Conservation (phyloP, 106 monocot genomes). For the Alisma plantagoaquatica region DNA sequence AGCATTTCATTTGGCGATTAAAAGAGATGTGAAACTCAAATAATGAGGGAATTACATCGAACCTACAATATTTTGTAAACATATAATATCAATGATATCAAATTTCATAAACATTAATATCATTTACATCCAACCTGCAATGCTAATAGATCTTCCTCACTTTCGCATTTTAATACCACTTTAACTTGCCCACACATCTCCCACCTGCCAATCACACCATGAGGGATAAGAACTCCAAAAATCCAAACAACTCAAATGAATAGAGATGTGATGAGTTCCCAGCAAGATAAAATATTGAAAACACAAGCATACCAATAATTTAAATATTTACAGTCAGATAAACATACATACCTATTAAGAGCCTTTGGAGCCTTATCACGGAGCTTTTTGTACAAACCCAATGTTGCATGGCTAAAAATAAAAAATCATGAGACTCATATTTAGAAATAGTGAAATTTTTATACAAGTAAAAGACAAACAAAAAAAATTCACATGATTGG, state of each 20-base stretch:
- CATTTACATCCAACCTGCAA: too few species aligned
- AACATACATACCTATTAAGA: conserved; percentile 54
- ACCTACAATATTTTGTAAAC: too few species aligned
- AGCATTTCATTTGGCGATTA: too few species aligned
- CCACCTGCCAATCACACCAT: conserved; percentile 47
- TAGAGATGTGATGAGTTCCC: background rate
- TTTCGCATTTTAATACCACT: conserved; percentile 89
- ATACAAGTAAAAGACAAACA: background rate
- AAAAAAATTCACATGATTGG: too few species aligned
- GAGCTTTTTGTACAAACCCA: conserved; percentile 93
- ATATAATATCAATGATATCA: too few species aligned
- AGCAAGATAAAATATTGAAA: too few species aligned
- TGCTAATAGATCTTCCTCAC: conserved; percentile 90
- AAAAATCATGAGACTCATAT: background rate
- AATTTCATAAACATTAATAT: too few species aligned
- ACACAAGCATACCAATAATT: too few species aligned
- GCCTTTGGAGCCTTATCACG: conserved; percentile 73
- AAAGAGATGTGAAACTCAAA: too few species aligned
- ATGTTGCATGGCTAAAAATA: conserved; percentile 75
- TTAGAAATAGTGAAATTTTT: conserved; percentile 4
- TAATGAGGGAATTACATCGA: too few species aligned
- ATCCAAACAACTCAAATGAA: background rate
- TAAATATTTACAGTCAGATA: too few species aligned
- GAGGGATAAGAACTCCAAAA: background rate
- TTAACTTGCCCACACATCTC: conserved; percentile 97